Evolutionary conservation across 2,329 filamentous ascomycete genomes (phyloP), one percentile per base, ranked within the genome.

Genomic region (Xylaria hypoxylon): DNA sequence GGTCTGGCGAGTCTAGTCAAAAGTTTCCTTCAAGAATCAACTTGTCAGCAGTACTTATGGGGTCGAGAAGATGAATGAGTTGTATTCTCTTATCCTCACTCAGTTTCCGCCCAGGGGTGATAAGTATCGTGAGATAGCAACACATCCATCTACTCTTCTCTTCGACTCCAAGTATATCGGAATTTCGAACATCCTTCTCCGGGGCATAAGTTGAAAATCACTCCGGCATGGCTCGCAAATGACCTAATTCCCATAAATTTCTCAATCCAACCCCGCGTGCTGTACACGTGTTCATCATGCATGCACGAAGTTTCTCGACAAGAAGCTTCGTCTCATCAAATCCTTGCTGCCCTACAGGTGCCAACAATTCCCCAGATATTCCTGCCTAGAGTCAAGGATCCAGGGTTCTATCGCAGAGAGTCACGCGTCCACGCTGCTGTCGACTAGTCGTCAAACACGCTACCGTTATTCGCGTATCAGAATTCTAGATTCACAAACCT

Each of bases 281-380:
- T n/a, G 15, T 17, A 50, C 47, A 50, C 47, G 47, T 28, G 47
- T 50, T n/a, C 17, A 22, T 22, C 47, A 31, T 50, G 47, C 17
- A 50, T 6, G 47, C 26, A 10, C 47, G 15, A 50, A 50, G 24
- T 50, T 8, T 50, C 26, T 8, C 24, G 2, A 3, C 5, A 28
- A 13, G 47, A 13, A 17, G 28, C 24, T 3, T 17, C 47, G 26
- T 11, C 17, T n/a, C 24, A 10, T 28, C 15, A 15, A 48, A 50
- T 7, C 24, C 17, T 8, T 4, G 13, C 15, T 15, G 19, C 24
- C 13, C 22, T 24, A 2, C 5, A 26, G 44, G 11, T 11, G 4
- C 19, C 28, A 31, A 3, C 22, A 2, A 2, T 15, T 47, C 44
- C 13, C 5, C 44, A 5, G 22, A 15, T 47, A 47, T 47, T 5